Conservation (phyloP, 2,329 filamentous ascomycete species). For the Diaporthe destruens region DNA sequence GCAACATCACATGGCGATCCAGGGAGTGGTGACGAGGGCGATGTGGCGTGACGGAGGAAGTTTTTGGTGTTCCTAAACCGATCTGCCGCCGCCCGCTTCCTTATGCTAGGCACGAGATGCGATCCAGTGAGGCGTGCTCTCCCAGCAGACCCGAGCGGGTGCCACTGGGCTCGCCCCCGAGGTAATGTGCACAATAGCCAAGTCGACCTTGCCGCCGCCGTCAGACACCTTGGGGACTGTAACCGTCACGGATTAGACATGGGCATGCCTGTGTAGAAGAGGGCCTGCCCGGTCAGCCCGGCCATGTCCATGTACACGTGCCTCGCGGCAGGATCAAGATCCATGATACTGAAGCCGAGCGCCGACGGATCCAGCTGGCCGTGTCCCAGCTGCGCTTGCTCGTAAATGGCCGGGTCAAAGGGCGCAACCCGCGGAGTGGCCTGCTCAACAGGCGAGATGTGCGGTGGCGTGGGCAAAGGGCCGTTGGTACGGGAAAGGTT, state of each 20-base stretch:
- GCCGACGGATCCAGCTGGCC: constrained; percentile 14
- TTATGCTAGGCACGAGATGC: constrained; percentile 7
- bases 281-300: constrained; percentile 25
- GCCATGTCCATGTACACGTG: constrained; percentile 29
- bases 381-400: constrained; percentile 19
- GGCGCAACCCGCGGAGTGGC: constrained; percentile 14
- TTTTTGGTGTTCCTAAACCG: too few relatives aligned
- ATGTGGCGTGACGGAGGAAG: not conserved
- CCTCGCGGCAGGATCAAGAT: constrained; percentile 28
- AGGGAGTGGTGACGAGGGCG: not conserved
- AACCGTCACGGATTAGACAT: constrained; percentile 30
- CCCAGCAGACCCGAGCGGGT: not conserved
- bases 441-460: constrained; percentile 19
- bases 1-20: constrained; percentile 17
- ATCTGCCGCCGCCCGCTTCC: not conserved
- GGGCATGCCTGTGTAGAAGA: constrained; percentile 34
- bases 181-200: not conserved
- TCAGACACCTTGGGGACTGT: constrained; percentile 8
- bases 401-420: constrained; percentile 20
- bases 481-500: constrained; percentile 24
- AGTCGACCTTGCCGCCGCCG: constrained; percentile 2
- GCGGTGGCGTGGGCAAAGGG: constrained; percentile 8
- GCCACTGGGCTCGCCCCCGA: not conserved
- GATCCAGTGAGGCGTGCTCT: not conserved
- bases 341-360: constrained; percentile 34